A percentile compares a stretch with the other conserved stretches of the same genome.
Conservation (phyloP, 208 protist species). For the Acanthamoeba lenticulata region DNA sequence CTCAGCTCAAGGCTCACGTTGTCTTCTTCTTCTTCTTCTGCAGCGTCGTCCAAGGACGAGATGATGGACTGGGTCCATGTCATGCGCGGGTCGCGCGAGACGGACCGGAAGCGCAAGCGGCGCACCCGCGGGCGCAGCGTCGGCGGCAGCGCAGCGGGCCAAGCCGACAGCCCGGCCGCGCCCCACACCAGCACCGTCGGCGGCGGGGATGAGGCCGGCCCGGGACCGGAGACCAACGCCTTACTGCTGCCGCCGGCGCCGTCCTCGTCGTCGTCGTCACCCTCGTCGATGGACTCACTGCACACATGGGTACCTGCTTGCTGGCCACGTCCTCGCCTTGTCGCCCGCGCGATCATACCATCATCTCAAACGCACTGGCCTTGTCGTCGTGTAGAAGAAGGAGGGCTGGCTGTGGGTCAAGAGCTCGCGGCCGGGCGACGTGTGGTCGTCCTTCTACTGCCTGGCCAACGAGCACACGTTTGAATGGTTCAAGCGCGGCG, state of each 20-base stretch:
- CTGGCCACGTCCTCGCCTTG: not conserved
- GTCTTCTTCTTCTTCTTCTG: not conserved
- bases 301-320: not conserved
- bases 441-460: conserved; percentile 31
- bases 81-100: not conserved
- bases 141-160: not conserved
- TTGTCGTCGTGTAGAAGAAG: not conserved
- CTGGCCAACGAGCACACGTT: conserved; percentile 10
- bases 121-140: not conserved
- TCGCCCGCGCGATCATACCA: not conserved
- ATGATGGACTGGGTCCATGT: conserved; percentile 47
- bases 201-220: not conserved
- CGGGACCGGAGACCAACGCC: not conserved
- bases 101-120: not conserved
- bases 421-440: not conserved
- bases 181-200: not conserved
- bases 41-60: conserved; percentile 53
- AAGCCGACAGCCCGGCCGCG: not conserved
- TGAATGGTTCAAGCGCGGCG: conserved; percentile 59
- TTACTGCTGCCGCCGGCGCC: not conserved
- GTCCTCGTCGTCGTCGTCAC: too few relatives aligned
- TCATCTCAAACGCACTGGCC: not conserved
- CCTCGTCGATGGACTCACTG: not conserved
- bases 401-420: conserved; percentile 44
- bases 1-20: not conserved